A percentile compares a stretch with the other conserved stretches of the same genome.
Evolutionary conservation across 2,329 filamentous ascomycete species (phyloP).

Genomic region (Talaromyces sp.): DNA sequence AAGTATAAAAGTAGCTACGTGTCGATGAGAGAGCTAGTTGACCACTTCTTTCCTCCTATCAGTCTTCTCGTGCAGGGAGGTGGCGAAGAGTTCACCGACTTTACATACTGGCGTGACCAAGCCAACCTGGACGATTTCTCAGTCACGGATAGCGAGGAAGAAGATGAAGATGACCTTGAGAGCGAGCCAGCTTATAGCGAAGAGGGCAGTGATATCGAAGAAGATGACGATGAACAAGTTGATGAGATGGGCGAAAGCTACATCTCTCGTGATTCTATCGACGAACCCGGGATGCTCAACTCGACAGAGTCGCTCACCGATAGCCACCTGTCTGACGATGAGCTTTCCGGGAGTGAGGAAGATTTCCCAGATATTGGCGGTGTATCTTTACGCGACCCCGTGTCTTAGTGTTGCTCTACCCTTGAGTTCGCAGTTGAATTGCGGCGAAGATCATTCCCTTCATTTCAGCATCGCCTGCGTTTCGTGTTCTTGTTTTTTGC

Average conservation of each 20-base stretch:
- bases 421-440: neutral
- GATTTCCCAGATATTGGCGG: slow-evolving; percentile 29
- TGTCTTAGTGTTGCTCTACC: neutral
- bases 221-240: slow-evolving; percentile 41
- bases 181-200: slow-evolving; percentile 44
- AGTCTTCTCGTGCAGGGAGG: slow-evolving; percentile 81
- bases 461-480: neutral
- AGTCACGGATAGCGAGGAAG: slow-evolving; percentile 65
- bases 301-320: slow-evolving; percentile 32
- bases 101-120: slow-evolving; percentile 90
- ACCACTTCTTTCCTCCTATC: slow-evolving; percentile 95
- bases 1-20: slow-evolving; percentile 96
- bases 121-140: slow-evolving; percentile 85
- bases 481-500: neutral
- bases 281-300: slow-evolving; percentile 43
- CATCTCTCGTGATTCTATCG: slow-evolving; percentile 37
- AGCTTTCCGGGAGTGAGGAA: slow-evolving; percentile 32
- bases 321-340: slow-evolving; percentile 6
- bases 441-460: no score
- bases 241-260: slow-evolving; percentile 38
- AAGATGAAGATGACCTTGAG: slow-evolving; percentile 43
- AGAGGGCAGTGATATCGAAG: slow-evolving; percentile 46
- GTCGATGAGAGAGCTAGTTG: slow-evolving; percentile 93
- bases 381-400: slow-evolving; percentile 7
- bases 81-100: slow-evolving; percentile 93